Conservation (phyloP, 371 early-diverging fungal genomes). For the Apophysomyces sp. region DNA sequence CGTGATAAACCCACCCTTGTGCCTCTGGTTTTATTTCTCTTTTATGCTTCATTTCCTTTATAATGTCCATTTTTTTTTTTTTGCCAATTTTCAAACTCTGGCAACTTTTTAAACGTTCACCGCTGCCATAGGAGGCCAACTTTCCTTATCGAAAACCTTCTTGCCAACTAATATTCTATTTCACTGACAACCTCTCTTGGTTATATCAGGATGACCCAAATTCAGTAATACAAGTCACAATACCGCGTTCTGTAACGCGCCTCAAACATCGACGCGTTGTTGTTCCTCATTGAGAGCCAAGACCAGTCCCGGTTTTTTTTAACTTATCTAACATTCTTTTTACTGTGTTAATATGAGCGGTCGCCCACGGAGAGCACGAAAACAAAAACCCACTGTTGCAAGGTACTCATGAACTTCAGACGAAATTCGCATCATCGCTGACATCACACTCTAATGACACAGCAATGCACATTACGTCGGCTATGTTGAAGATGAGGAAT, state of each 20-base stretch:
- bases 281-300: background rate
- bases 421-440: background rate
- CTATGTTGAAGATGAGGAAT: constrained; percentile 94
- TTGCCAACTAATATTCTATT: too few relatives aligned
- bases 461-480: constrained; percentile 92
- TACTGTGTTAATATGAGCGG: constrained; percentile 32
- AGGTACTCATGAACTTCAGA: constrained; percentile 22
- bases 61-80: too few relatives aligned
- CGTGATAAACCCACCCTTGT: too few relatives aligned
- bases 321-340: background rate
- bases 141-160: too few relatives aligned
- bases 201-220: too few relatives aligned
- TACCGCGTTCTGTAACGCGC: background rate
- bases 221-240: background rate
- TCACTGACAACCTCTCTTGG: too few relatives aligned
- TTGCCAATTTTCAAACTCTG: too few relatives aligned
- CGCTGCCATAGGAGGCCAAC: too few relatives aligned
- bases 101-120: too few relatives aligned
- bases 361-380: constrained; percentile 48
- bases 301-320: background rate
- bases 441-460: background rate
- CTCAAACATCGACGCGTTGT: background rate
- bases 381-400: constrained; percentile 23
- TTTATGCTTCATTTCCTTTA: too few relatives aligned
- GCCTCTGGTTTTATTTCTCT: too few relatives aligned